Base-by-base conservation (phyloP, 2,329 filamentous ascomycete genomes). In the Fusarium chuoi region DNA sequence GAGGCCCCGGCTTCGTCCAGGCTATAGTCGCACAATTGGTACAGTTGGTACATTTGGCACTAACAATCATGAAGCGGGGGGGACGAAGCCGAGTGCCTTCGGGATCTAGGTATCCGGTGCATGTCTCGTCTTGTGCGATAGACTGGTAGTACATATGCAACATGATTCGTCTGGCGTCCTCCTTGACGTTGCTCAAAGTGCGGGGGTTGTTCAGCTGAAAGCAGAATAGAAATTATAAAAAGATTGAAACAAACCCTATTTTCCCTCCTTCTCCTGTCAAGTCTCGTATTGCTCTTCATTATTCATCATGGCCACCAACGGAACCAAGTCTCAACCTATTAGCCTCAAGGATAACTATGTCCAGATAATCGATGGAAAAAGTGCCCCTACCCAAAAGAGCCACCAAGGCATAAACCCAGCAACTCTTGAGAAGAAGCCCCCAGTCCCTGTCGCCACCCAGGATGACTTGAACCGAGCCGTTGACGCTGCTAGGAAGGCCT, bases 391-490 rank as follows among this genome's bases (percentile, higher is more conserved):
- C 3, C 48, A 71, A 22, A 65, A 70, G 24, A 65, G 66, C 7
- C 75, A 74, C 5, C 75, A 70, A 36, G 74, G 64, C 64, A 78
- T 33, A 75, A 82, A 79, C 75, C 82, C 70, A 66, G 82, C 70
- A 59, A 82, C 59, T 0, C 75, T 80, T 5, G 68, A 79, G 30
- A 78, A 78, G 14, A 78, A 82, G n/a, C 75, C 78, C 35, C 63
- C 75, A 14, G 78, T 79, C 2, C 78, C 79, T 3, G 65, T 81
- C 4, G 76, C 78, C 14, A 76, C 75, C 1, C 45, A 72, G 3
- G 72, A 73, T 7, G 72, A 79, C 35, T 60, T 81, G 13, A 75
- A 81, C 49, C 59, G 62, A 1, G 79, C 79, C 20, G 75, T 76
- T 3, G 74, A 71, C 0, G 73, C 76, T 11, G 79, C 63, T 1